Base-by-base conservation (phyloP, 2,329 filamentous ascomycete genomes). In the Monosporascus cannonballus region DNA sequence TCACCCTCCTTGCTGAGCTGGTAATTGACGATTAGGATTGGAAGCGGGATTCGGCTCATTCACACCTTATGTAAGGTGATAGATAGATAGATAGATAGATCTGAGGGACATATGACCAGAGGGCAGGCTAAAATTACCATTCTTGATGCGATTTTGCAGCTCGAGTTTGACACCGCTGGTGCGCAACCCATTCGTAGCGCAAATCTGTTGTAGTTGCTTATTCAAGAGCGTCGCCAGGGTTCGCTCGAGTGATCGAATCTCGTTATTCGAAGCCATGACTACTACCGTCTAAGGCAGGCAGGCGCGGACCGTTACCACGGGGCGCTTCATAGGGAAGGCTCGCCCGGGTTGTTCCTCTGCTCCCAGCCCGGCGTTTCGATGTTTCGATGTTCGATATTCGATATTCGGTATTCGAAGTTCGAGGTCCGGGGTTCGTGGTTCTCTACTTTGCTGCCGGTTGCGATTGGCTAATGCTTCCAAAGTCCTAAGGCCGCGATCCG, bases 161-260 rank as follows among this genome's bases (percentile, higher is more conserved):
- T 88, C 81, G 36, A 84, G 83, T 76, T 99, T 99, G 64, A 94
- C 86, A 20, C 94, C 94, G 27, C 86, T 89, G 55, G 89, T 87
- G 59, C 83, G 80, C 37, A 96, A 76, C 47, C 84, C 81, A 72
- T 96, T 89, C 55, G 81, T 76, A 57, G 83, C 80, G 65, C 93
- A 88, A 59, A 97, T 86, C 50, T 78, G 78, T 62, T 90, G 89
- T 48, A 96, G 80, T 62, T 92, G 85, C 20, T 75, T 72, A 63
- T 83, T 83, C 30, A 81, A 70, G 22, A 84, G 68, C 14, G 70
- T 73, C 44, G 68, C 68, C 54, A 76, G 69, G 17, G 77, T 69
- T 51, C 73, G 69, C 55, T 74, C 66, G 49, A 83, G 71, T 46
- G 65, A 59, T 54, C 71, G 67, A 54, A 77, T 72, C 51, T 83